Evolutionary conservation across 2,329 filamentous ascomycete species (phyloP).

Genomic region (Metarhizium album): DNA sequence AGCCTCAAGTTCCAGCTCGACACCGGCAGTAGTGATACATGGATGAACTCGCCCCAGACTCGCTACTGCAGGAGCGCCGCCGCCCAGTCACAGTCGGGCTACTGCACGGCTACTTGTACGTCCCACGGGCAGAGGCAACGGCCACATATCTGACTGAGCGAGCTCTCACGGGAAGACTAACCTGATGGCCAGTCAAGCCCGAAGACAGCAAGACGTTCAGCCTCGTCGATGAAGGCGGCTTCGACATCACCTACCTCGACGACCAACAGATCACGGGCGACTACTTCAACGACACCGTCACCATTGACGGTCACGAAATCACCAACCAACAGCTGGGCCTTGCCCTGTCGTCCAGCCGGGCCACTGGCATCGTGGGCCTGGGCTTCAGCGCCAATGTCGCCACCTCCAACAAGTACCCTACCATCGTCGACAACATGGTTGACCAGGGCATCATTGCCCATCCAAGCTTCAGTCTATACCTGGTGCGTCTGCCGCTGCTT

Average conservation of each 20-base stretch:
- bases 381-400: slow-evolving; percentile 43
- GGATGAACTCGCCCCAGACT: slow-evolving; percentile 49
- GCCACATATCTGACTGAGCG: too few relatives aligned
- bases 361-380: slow-evolving; percentile 48
- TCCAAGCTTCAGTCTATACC: slow-evolving; percentile 59
- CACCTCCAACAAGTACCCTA: slow-evolving; percentile 32
- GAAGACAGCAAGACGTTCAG: slow-evolving; percentile 37
- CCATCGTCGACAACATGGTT: slow-evolving; percentile 55
- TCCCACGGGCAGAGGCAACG: too few relatives aligned
- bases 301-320: slow-evolving; percentile 36
- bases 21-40: slow-evolving; percentile 54
- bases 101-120: slow-evolving; percentile 1
- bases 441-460: slow-evolving; percentile 49
- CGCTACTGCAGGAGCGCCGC: slow-evolving; percentile 41
- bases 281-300: slow-evolving; percentile 47
- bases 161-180: not conserved
- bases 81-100: slow-evolving; percentile 14
- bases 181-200: slow-evolving; percentile 23
- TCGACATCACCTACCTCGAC: slow-evolving; percentile 52
- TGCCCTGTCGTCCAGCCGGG: slow-evolving; percentile 35
- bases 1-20: slow-evolving; percentile 44
- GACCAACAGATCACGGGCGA: slow-evolving; percentile 41
- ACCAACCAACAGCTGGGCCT: slow-evolving; percentile 44
- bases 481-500: slow-evolving; percentile 21
- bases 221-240: slow-evolving; percentile 30